phyloP scores from a whole-genome alignment of 129 eudicot genomes.

The Apium graveolens region DNA sequence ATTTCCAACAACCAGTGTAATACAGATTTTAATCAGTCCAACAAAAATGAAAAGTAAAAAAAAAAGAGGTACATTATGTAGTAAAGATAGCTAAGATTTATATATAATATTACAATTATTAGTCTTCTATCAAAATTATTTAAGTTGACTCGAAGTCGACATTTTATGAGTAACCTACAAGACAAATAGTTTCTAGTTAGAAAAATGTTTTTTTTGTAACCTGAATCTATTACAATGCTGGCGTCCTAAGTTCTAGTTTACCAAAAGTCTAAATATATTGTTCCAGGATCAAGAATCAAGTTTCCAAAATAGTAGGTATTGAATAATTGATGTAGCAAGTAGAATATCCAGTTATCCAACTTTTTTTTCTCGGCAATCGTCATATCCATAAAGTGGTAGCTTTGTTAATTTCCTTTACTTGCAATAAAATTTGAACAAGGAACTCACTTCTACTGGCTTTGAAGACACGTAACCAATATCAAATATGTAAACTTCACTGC shows the following conservation, averaged over 20 bases:
- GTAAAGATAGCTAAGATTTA: background rate
- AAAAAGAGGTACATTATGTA: too few relatives aligned
- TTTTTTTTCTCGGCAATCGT: background rate
- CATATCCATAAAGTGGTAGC: background rate
- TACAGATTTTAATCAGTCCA: too few relatives aligned
- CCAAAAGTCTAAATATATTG: too few relatives aligned
- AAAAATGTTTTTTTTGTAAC: background rate
- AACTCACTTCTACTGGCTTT: conserved; percentile 67
- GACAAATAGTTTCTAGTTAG: background rate
- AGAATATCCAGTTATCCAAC: background rate
- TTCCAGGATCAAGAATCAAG: background rate
- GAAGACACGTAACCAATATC: conserved; percentile 80
- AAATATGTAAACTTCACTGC: conserved; percentile 50
- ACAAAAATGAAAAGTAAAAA: too few relatives aligned
- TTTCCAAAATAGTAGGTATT: background rate
- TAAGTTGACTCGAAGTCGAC: background rate
- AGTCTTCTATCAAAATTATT: background rate
- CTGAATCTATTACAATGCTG: background rate
- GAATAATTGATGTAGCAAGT: background rate
- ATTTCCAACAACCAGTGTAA: too few relatives aligned
- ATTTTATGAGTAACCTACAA: background rate
- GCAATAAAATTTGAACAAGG: background rate
- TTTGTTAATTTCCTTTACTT: background rate
- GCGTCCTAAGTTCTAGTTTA: background rate
- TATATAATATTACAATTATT: too few relatives aligned